Evolutionary conservation across 2,329 filamentous ascomycete species (phyloP), one percentile per base, ranked within the genome.

Genomic region (Canariomyces notabilis): DNA sequence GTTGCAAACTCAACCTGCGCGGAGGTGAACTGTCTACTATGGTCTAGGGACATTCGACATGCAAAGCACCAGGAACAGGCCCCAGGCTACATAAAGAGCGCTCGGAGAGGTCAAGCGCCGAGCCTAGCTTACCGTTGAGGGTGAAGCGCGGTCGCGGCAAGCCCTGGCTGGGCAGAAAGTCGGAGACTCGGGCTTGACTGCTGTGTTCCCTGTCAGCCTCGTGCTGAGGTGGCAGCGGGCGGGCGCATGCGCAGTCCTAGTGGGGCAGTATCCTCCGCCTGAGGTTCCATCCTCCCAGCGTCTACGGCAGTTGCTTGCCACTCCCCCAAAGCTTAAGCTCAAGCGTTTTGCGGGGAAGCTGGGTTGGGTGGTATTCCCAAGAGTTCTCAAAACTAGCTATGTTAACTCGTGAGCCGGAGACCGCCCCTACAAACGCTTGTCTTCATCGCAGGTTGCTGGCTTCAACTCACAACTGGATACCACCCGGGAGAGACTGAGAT

Each of bases 301-400:
- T 43, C 34, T 32, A 41, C 56, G 56, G 54, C 52, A 58, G n/a
- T n/a, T n/a, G n/a, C 51, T 57, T 54, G 52, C 48, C 34, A 43
- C 51, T 52, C 52, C 51, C 41, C 31, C 56, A 45, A 50, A 54
- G 44, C 50, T 52, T 55, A 44, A 47, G 40, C 26, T 37, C 41
- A 36, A 38, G 39, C 22, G 43, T 40, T 52, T 53, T 55, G 52
- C 46, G 54, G 54, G 52, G 52, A 46, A 52, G 22, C 36, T 44
- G 34, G 46, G 37, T 47, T 46, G 46, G 49, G 52, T 56, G 48
- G 48, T 44, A 50, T 54, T 52, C 53, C 51, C 48, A 41, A 29
- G 41, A 40, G 41, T 48, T 40, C 47, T 41, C 32, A 38, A 29
- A 39, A 34, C 37, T 33, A 37, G 53, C 48, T 48, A 37, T 42